phyloP scores from a whole-genome alignment of 2,329 filamentous ascomycete species.

The Trichoderma sp. region DNA sequence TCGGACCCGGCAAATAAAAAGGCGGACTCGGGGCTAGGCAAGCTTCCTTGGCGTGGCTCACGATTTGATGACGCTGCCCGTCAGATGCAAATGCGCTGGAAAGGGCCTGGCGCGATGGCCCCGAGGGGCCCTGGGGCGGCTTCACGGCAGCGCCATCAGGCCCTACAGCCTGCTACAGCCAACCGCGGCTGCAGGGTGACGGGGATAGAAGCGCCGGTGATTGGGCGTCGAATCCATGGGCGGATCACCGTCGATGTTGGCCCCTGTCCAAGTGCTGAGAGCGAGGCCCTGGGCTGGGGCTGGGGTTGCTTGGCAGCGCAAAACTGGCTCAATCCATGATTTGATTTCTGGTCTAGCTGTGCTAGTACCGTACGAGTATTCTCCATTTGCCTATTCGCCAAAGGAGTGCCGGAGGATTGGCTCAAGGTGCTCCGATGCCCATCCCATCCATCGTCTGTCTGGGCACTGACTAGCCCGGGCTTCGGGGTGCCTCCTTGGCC shows the following conservation, averaged over 20 bases:
- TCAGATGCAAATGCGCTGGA: not conserved
- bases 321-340: no score
- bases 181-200: conserved; percentile 1
- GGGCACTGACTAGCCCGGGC: not conserved
- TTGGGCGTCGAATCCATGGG: not conserved
- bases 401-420: not conserved
- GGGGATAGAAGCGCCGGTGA: not conserved
- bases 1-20: not conserved
- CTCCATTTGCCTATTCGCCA: not conserved
- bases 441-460: not conserved
- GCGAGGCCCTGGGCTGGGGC: not conserved
- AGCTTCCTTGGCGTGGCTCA: not conserved
- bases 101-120: not conserved
- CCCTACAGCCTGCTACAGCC: not conserved
- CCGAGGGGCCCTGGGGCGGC: not conserved
- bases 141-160: not conserved
- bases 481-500: not conserved
- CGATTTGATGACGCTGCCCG: conserved; percentile 4
- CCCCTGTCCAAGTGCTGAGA: not conserved
- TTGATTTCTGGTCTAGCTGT: no score
- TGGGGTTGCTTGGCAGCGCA: not conserved
- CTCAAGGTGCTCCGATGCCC: not conserved
- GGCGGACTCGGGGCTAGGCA: not conserved
- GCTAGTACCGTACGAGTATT: not conserved
- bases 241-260: not conserved